Evolutionary conservation across 495 filamentous ascomycete species (phyloP).

Genomic region (Pyrenula aspistea): DNA sequence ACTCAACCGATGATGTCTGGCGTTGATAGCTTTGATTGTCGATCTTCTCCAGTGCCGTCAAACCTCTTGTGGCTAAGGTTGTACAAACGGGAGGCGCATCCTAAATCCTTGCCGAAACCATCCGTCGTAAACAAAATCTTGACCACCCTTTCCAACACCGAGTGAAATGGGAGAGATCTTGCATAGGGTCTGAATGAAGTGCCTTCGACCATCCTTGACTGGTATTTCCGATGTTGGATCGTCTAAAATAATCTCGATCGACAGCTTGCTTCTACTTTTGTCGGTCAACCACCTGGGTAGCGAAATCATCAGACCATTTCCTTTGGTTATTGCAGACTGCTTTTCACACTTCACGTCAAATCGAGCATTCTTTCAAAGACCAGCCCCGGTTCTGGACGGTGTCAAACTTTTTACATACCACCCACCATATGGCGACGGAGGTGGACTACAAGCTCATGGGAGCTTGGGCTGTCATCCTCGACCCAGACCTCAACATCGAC

Average conservation of each 20-base stretch:
- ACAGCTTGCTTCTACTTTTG: not conserved
- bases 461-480: slow-evolving; percentile 30
- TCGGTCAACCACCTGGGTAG: not conserved
- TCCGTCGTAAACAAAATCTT: no score
- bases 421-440: not conserved
- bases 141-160: no score
- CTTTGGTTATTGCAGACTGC: not conserved
- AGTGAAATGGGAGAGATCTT: no score
- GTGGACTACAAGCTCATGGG: not conserved
- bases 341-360: not conserved
- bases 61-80: no score
- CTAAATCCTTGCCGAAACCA: no score
- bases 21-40: no score
- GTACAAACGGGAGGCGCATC: no score
- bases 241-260: not conserved
- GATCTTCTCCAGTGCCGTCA: no score
- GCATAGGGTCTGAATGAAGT: no score
- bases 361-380: not conserved
- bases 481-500: slow-evolving; percentile 48
- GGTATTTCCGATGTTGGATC: no score
- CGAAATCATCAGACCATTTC: not conserved
- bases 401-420: not conserved
- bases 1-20: no score
- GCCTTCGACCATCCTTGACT: no score
- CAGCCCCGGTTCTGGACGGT: not conserved